Evolutionary conservation across 371 early-diverging fungal genomes (phyloP), one percentile per base, ranked within the genome.

Genomic region (Mucor piriformis): DNA sequence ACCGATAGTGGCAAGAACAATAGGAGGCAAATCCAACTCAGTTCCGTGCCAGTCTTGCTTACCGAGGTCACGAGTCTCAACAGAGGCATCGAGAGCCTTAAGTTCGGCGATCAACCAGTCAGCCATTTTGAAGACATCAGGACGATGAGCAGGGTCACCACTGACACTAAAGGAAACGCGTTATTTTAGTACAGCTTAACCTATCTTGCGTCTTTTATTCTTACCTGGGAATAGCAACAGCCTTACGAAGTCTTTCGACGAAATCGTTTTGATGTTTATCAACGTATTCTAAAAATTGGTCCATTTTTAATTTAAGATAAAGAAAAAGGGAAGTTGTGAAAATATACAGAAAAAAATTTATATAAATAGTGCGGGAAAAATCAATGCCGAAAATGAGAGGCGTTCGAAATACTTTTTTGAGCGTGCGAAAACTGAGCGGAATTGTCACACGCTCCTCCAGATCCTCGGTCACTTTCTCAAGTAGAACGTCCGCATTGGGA

Each of bases 1-100:
- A 60, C 97, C 98, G 63, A 94, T 92, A 54, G 86, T 85, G 23
- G 92, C 97, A 61, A 98, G 83, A 48, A 98, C 86, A 64, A 98
- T 87, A 25, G 97, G 97, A 59, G 98, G 97, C 54, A 97, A 81
- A 34, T 89, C 86, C 34, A 96, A 76, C 29, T 69, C 73, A 54
- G 72, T 64, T 23, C 94, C 96, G 32, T 95, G 87, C 73, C 95
- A 80, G 33, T 77, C 74, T 69, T 98, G 96, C 61, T 80, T 88
- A 50, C 98, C 98, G 20, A 90, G 88, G 46, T 92, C 86, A 50
- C 83, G 89, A 38, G 72, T 78, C 62, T 84, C 81, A 46, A 84
- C 82, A 50, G 76, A 72, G 33, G 89, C 91, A 59, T 90, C 93
- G 32, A 96, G 85, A 10, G 80, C 79, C 70, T 89, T 82, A 71